Evolutionary conservation across 306 rosid species (phyloP), one percentile per base, ranked within the genome.

Genomic region (barrel medic (Medicago truncatula)): DNA sequence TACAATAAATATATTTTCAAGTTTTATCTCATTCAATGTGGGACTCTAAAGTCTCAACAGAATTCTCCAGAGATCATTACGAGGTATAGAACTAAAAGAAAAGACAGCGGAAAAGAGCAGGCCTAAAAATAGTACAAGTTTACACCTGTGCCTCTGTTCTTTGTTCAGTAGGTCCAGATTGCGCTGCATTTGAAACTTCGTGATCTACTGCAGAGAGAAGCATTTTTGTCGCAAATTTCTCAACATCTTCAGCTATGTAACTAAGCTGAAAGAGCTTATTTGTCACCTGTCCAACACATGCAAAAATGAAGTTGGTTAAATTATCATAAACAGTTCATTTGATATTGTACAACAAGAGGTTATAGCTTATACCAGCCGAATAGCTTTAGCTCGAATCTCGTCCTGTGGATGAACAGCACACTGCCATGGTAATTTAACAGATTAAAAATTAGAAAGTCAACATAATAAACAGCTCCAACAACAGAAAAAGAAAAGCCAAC

Each of bases 331-430:
- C 6, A 36, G 67, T 13, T 67, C 13, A 65, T 54, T 18, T 76
- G 74, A n/a, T 58, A 20, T 70, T 53, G 56, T 73, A 71, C 39
- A 67, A 52, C 60, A 66, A 61, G 57, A 63, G 74, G 60, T 53
- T 83, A 71, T 69, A 82, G 71, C 43, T 7, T 70, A n/a, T 92
- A 95, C 99, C 97, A 95, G 91, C 69, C 99, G 91, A 60, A 92
- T 92, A 86, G 97, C 97, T 88, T 89, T 95, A 67, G 99, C 90
- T 75, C 99, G 92, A 72, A 92, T 91, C 81, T 95, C 97, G 76
- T 92, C 97, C 83, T 95, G 97, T n/a, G 89, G 39, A 82, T 95
- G 99, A 36, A 89, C 83, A 67, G 97, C 92, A 86, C 99, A 95
- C 99, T 95, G 93, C 87, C 81, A 86, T 39, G 14, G 61, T 71